Base-by-base conservation (phyloP, 140 eudicot genomes). In the Flaveria floridana region DNA sequence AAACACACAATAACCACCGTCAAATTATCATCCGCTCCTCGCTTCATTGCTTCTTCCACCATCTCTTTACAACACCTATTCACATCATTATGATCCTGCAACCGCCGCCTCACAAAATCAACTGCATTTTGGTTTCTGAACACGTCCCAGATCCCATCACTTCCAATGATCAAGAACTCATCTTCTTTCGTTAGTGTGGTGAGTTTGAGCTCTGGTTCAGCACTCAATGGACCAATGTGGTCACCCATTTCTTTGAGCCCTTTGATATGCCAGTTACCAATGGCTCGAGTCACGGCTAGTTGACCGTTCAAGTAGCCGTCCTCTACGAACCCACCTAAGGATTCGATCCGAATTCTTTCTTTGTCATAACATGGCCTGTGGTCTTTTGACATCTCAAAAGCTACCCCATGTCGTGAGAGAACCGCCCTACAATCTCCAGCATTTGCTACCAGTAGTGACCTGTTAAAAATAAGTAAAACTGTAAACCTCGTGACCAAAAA, bases 401-500 rank as follows among this genome's bases (percentile, higher is more conserved):
- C 97, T 55, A 84, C 46, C 46, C 97, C 97, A 10, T 82, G 64
- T 16, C 95, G 88, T 9, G 94, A 91, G 37, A 91, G 77, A 3
- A 89, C 84, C 3, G 97, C 97, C 23, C 97, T 86, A 63, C 96
- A 87, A 37, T 91, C 97, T 63, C 97, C 97, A 46, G 96, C 96
- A 81, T 91, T 91, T 44, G 97, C 97, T 18, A 91, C 96, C 0
- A 91, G 97, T 70, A 91, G 80, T 68, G 96, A 89, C 74, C 97
- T 91, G 85, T 13, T 61, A 56, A 16, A 72, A 28, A 13, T 59
- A 42, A 62, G 39, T 19, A 8, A 34, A 34, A 37, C 2, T 19
- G 1, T 46, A 46, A 78, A 53, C 47, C 30, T 44, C 6, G 6
- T 68, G 30, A 68, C 39, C 18, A 10, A 18, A 37, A 14, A 65